These are phyloP conservation scores for Russula sp. DNA, from an alignment of 768 basidiomycete species.

Conservation along the genomic window DNA sequence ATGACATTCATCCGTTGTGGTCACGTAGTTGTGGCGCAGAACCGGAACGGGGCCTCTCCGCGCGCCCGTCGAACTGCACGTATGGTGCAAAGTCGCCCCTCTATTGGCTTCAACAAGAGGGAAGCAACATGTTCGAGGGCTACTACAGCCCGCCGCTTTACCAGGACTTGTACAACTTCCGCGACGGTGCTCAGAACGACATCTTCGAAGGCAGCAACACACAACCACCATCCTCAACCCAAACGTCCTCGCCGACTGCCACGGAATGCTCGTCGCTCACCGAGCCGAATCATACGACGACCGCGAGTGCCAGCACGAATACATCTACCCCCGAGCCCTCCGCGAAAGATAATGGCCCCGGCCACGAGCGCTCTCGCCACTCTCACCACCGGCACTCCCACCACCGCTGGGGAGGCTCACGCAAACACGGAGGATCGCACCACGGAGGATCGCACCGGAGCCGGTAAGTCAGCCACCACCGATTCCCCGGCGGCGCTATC, in stretches of 20 bases:
- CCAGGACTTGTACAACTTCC: constrained; percentile 34
- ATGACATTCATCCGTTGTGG: not conserved
- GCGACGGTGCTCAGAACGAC: constrained; percentile 38
- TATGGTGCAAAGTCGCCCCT: constrained; percentile 33
- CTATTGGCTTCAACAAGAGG: constrained; percentile 35
- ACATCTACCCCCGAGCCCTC: too few species aligned
- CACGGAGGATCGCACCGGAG: too few species aligned
- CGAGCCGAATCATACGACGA: too few species aligned
- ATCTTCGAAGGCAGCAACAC: constrained; percentile 27
- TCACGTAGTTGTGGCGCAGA: constrained; percentile 30
- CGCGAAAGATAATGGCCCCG: too few species aligned
- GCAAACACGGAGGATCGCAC: too few species aligned
- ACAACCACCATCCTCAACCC: not conserved
- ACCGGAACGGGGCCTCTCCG: constrained; percentile 19
- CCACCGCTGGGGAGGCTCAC: too few species aligned
- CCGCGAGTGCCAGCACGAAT: too few species aligned
- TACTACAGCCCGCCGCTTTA: constrained; percentile 31
- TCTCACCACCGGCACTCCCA: too few species aligned
- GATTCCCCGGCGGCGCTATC: not conserved
- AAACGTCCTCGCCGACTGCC: too few species aligned
- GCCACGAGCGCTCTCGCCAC: too few species aligned
- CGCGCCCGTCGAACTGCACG: constrained; percentile 33
- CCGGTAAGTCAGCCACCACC: not conserved
- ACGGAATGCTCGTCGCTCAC: too few species aligned
- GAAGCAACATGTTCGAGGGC: constrained; percentile 34